Evolutionary conservation across 164 flowering plant genomes (phyloP), one percentile per base, ranked within the genome.

Genomic region (Liriodendron chinense): DNA sequence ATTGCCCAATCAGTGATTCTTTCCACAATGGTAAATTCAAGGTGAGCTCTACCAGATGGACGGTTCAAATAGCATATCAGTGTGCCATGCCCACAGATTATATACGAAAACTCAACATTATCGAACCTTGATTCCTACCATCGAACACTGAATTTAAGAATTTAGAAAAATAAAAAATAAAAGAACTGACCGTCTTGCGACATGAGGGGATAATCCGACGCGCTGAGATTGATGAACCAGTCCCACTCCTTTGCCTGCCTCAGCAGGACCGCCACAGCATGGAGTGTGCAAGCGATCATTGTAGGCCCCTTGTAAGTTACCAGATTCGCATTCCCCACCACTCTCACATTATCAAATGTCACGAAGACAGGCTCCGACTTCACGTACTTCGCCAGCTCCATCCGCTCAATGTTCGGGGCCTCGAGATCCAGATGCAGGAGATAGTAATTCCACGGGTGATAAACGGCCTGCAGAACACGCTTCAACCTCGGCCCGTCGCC

Each of bases 181-280:
- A 26, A 66, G 18, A 69, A 13, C 82, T 71, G 61, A 95, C 99
- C 99, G 77, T 96, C 98, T 78, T 94, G 99, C 0, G 95, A 72
- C 79, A 94, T 71, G 70, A 96, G 93, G 21, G 99, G 99, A 84
- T 96, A 96, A 89, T 96, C 98, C 20, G 89, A 81, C 7, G 98
- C 92, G 34, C 93, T 88, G 28, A 96, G 90, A 83, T 96, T 96
- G 21, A 96, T 81, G 75, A 96, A 96, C 99, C 99, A 96, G 76
- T 94, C 95, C 99, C 99, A 96, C 64, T 86, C 86, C 81, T 68
- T 75, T 0, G 83, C 89, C 78, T 71, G 73, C 90, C 83, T 92
- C 84, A 94, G 72, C 78, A 96, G 63, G 72, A 94, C 80, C 3
- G 99, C 94, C 0, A 85, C 66, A 1, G 89, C 97, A 68, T 94